A percentile compares a stretch with the other conserved stretches of the same genome.
Conservation (phyloP, 2,329 filamentous ascomycete species). For the Pezicula carpinea region DNA sequence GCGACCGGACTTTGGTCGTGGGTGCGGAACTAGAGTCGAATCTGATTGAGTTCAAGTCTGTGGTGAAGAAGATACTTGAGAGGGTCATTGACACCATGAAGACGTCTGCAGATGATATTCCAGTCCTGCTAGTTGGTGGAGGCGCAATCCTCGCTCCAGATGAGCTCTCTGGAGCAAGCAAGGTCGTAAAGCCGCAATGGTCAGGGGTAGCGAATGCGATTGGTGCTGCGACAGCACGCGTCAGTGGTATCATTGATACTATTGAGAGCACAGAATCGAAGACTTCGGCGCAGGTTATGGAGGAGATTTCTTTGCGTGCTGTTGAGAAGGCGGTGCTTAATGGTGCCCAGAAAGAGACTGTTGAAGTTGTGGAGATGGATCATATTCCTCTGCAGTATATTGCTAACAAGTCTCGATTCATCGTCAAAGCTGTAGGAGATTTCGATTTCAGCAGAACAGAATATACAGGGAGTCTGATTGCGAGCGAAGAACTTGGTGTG, state of each 20-base stretch:
- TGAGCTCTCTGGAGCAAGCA: conserved; percentile 40
- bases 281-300: conserved; percentile 6
- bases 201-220: conserved; percentile 53
- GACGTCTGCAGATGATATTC: conserved; percentile 43
- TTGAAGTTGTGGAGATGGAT: conserved; percentile 16
- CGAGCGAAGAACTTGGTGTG: conserved; percentile 1
- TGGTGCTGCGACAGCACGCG: conserved; percentile 43
- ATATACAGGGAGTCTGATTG: conserved; percentile 4
- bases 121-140: conserved; percentile 50
- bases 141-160: conserved; percentile 47
- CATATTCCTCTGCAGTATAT: conserved; percentile 17
- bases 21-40: conserved; percentile 20
- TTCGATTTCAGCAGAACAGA: conserved; percentile 41
- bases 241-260: conserved; percentile 27
- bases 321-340: conserved; percentile 8
- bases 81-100: conserved; percentile 50
- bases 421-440: conserved; percentile 55
- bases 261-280: conserved; percentile 12
- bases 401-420: conserved; percentile 41
- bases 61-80: conserved; percentile 47
- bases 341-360: conserved; percentile 11
- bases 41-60: conserved; percentile 32
- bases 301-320: conserved; percentile 5
- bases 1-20: conserved; percentile 6
- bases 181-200: conserved; percentile 43